Evolutionary conservation across 768 basidiomycete species (phyloP), one percentile per base, ranked within the genome.

Genomic region (Calvatia gigantea): DNA sequence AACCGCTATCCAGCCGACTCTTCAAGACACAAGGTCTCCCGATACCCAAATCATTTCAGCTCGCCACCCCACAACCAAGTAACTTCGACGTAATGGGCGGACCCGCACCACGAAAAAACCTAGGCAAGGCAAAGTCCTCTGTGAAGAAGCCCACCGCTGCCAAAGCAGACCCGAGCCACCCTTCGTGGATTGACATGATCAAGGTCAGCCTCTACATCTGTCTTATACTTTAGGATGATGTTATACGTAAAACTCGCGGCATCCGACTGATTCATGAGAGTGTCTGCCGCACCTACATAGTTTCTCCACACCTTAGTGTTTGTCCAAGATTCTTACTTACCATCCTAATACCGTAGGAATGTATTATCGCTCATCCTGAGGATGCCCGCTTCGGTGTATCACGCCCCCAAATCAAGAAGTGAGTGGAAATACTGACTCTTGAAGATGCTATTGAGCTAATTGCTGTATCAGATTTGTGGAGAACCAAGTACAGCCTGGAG

Each of bases 331-430:
- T 47, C 23, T n/a, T 23, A 46, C 37, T 47, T 49, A 59, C 49
- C 53, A 19, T 37, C 38, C 44, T 38, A 51, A 48, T 56, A 58
- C 35, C 60, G 61, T 73, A 94, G 92, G 93, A 94, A 75, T 92
- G 90, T 64, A 91, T 96, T 70, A 71, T 78, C 58, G 78, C 74
- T 52, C 73, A 85, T 70, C 80, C 80, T 6, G 91, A 92, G 29
- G 91, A 92, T 60, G 82, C 87, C 55, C 88, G 92, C 56, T 69
- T 69, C 55, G 94, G 93, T 63, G 94, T 95, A 59, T 95, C 92
- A 62, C 86, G 95, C 45, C 90, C 86, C 52, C 82, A 86, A 65
- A 94, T 97, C 76, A 97, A 97, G 85, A 96, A 91, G 89, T 95
- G 76, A 57, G 63, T 59, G 54, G n/a, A n/a, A n/a, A 19, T 47